Percentiles rank a stretch among this genome's conserved stretches.
Evolutionary conservation across 768 basidiomycete species (phyloP).

Genomic region (Tephrocybe sp.): DNA sequence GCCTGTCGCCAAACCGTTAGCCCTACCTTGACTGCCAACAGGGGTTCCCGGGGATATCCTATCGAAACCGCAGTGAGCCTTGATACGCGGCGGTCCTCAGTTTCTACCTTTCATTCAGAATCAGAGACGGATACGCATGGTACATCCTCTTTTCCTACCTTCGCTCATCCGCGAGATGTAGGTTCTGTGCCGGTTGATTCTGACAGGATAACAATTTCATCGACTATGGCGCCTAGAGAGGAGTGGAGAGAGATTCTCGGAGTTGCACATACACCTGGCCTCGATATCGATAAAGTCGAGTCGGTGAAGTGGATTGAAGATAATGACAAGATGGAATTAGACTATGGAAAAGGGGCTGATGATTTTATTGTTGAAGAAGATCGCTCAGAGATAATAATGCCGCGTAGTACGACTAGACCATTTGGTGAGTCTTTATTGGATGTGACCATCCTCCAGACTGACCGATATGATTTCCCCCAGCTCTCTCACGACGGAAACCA

Average conservation of each 20-base stretch:
- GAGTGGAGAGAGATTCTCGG: constrained; percentile 14
- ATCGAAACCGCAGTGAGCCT: constrained; percentile 15
- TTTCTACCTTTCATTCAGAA: constrained; percentile 10
- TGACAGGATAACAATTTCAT: constrained; percentile 9
- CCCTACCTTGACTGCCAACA: constrained; percentile 17
- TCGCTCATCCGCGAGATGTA: constrained; percentile 22
- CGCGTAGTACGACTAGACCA: not conserved
- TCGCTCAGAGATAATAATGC: not conserved
- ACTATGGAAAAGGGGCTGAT: constrained; percentile 6
- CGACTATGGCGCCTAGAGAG: constrained; percentile 5
- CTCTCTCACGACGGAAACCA: constrained; percentile 20
- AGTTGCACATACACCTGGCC: constrained; percentile 1
- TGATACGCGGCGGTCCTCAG: constrained; percentile 9
- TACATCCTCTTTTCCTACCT: constrained; percentile 35
- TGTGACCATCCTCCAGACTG: not conserved
- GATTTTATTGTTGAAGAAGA: constrained; percentile 6
- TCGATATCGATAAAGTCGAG: constrained; percentile 6
- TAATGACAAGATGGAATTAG: constrained; percentile 13
- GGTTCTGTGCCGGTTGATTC: constrained; percentile 11
- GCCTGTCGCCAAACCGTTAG: constrained; percentile 22
- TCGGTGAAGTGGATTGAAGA: constrained; percentile 14
- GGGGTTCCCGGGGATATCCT: constrained; percentile 20
- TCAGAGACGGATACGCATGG: constrained; percentile 24
- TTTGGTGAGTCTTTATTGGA: constrained; percentile 1
- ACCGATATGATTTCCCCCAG: constrained; percentile 1